Evolutionary conservation across 2,329 filamentous ascomycete species (phyloP), one percentile per base, ranked within the genome.

Genomic region (Fusarium circinatum): DNA sequence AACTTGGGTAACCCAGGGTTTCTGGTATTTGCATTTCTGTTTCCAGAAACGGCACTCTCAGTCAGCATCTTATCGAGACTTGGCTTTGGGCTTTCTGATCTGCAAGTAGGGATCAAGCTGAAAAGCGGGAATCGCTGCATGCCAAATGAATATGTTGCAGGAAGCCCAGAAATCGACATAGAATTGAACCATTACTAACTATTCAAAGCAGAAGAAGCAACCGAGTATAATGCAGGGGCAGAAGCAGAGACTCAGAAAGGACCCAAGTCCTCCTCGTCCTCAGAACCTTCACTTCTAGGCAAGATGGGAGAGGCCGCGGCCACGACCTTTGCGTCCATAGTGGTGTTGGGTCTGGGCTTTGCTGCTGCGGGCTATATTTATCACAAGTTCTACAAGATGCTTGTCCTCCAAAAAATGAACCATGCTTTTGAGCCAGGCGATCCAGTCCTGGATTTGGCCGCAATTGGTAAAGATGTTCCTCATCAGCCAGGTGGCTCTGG

Each of bases 391-490:
- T 98, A 99, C 89, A 99, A 99, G 84, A 88, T 92, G 83, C 84
- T 97, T 63, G 94, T 98, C 34, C 85, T 98, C n/a, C 85, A 91
- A 74, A 99, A 99, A 84, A 98, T 99, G 87, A 90, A 93, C 75
- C 92, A 93, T 76, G 96, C 96, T 30, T 99, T 99, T 82, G 88
- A 93, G 65, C 95, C 95, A 3, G 96, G 96, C 17, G 96, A 99
- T 80, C 95, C 95, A 2, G 94, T 96, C 32, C 89, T 96, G 24
- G 95, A 93, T 65, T 85, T 98, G 51, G 94, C 94, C 5, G 92
- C 93, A 32, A 85, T 88, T 69, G 89, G 84, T 75, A 92, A 88
- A 78, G 86, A 88, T 73, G 84, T 87, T 60, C 89, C 86, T 17
- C 84, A 84, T 52, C 80, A 83, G 28, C 78, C 82, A 49, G 84